Percentiles rank a stretch among this genome's conserved stretches.
Conservation (phyloP, 2,329 filamentous ascomycete genomes). For the Curvularia verruculosa region DNA sequence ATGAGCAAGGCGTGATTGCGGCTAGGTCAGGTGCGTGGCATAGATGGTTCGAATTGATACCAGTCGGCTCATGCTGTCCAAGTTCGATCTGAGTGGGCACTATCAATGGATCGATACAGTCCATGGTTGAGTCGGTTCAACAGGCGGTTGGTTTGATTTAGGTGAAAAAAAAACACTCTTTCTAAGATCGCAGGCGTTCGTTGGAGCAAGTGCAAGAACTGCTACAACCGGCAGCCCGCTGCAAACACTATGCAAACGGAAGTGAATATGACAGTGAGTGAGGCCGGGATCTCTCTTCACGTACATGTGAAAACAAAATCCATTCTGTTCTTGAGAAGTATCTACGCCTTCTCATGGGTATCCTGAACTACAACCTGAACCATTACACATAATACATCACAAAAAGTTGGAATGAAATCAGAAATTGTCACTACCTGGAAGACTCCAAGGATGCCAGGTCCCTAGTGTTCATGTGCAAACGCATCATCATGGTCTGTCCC, state of each 20-base stretch:
- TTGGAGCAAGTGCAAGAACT: not conserved
- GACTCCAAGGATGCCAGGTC: not conserved
- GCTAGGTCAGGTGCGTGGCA: not conserved
- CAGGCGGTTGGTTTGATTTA: too few species aligned
- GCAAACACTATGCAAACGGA: not conserved
- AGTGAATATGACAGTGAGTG: not conserved
- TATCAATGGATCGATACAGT: not conserved
- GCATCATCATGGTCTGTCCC: not conserved
- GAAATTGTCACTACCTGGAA: not conserved
- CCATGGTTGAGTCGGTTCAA: not conserved
- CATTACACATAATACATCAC: not conserved
- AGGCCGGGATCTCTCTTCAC: not conserved
- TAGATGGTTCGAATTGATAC: not conserved
- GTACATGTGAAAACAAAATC: not conserved
- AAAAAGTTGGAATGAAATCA: not conserved
- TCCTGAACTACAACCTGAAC: not conserved
- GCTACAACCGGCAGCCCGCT: too few species aligned
- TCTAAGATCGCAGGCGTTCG: not conserved
- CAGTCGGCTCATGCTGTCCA: not conserved
- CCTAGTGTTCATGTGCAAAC: not conserved
- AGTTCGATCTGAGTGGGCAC: not conserved
- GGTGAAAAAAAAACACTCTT: not conserved
- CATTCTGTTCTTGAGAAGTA: not conserved
- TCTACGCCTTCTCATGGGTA: not conserved
- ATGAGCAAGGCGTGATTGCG: constrained; percentile 10